These are phyloP conservation scores for Ustulina deusta DNA, from an alignment of 2,329 filamentous ascomycete species.

Conservation along the genomic window DNA sequence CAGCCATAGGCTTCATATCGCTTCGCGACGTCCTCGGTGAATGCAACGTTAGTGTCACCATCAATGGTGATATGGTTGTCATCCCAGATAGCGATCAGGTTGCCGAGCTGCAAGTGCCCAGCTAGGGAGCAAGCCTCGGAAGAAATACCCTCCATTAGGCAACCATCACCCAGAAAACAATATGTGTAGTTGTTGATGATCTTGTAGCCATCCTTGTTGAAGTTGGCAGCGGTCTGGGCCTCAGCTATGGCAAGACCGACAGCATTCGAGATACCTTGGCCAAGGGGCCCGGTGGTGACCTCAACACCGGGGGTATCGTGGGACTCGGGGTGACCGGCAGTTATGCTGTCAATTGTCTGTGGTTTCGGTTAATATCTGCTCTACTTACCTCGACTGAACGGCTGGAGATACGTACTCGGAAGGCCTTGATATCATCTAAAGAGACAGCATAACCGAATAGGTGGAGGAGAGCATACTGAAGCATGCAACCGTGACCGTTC, in stretches of 20 bases:
- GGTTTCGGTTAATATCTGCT: slow-evolving; percentile 36
- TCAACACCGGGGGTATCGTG: slow-evolving; percentile 97
- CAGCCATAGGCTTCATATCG: slow-evolving; percentile 98
- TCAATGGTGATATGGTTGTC: slow-evolving; percentile 98
- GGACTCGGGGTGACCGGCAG: slow-evolving; percentile 94
- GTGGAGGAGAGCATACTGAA: slow-evolving; percentile 98
- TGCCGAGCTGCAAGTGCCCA: slow-evolving; percentile 96
- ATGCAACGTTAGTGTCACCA: slow-evolving; percentile 93
- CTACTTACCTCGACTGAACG: background rate
- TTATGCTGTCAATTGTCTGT: slow-evolving; percentile 75
- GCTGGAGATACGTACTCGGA: slow-evolving; percentile 77
- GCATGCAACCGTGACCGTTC: slow-evolving; percentile 99
- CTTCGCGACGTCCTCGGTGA: slow-evolving; percentile 96
- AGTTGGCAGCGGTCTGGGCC: slow-evolving; percentile 87
- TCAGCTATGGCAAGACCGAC: slow-evolving; percentile 98
- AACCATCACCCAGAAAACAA: slow-evolving; percentile 96
- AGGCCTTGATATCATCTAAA: slow-evolving; percentile 93
- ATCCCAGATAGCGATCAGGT: slow-evolving; percentile 96
- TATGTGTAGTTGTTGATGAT: slow-evolving; percentile 98
- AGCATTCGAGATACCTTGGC: slow-evolving; percentile 96
- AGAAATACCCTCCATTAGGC: slow-evolving; percentile 98
- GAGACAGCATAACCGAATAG: slow-evolving; percentile 89
- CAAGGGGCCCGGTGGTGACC: slow-evolving; percentile 97
- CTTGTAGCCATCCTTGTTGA: slow-evolving; percentile 96
- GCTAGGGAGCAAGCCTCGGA: slow-evolving; percentile 91